Percentiles rank a stretch among this genome's conserved stretches.
These are phyloP conservation scores for Porogramme epimiltina DNA, from an alignment of 1,284 basidiomycete species.

Conservation along the genomic window DNA sequence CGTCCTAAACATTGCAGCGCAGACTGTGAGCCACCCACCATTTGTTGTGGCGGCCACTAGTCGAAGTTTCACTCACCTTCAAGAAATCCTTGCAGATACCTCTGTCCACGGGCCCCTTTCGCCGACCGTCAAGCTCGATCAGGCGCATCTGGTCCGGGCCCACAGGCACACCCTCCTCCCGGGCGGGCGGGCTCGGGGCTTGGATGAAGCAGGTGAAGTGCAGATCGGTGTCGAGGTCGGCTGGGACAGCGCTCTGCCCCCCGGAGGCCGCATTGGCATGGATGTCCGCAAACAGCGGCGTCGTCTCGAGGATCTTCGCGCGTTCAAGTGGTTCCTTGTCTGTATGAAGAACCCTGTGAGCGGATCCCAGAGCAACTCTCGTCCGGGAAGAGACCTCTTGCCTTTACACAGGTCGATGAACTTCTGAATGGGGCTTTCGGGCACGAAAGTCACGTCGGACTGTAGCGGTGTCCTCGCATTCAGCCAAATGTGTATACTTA, in stretches of 20 bases:
- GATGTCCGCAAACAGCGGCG: conserved; percentile 74
- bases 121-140: conserved; percentile 81
- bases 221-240: conserved; percentile 64
- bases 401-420: conserved; percentile 70
- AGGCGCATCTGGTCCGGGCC: conserved; percentile 44
- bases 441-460: conserved; percentile 58
- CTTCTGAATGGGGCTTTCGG: conserved; percentile 58
- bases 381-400: conserved; percentile 22
- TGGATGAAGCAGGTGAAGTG: conserved; percentile 88
- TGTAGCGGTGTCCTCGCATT: too few species aligned
- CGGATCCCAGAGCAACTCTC: not conserved
- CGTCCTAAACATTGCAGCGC: too few species aligned
- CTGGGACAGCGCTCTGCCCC: conserved; percentile 66
- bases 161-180: conserved; percentile 31
- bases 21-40: too few species aligned
- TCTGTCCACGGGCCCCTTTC: conserved; percentile 78
- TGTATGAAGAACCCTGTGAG: conserved; percentile 25
- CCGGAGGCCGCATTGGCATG: conserved; percentile 69
- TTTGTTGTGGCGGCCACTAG: too few species aligned
- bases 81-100: conserved; percentile 68
- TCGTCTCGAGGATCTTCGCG: conserved; percentile 73
- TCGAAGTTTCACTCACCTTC: conserved; percentile 50
- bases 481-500: not conserved
- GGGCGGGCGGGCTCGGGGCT: conserved; percentile 48
- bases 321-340: conserved; percentile 72